Evolutionary conservation across 495 filamentous ascomycete species (phyloP).

Genomic region (Hyaloscypha finlandica): DNA sequence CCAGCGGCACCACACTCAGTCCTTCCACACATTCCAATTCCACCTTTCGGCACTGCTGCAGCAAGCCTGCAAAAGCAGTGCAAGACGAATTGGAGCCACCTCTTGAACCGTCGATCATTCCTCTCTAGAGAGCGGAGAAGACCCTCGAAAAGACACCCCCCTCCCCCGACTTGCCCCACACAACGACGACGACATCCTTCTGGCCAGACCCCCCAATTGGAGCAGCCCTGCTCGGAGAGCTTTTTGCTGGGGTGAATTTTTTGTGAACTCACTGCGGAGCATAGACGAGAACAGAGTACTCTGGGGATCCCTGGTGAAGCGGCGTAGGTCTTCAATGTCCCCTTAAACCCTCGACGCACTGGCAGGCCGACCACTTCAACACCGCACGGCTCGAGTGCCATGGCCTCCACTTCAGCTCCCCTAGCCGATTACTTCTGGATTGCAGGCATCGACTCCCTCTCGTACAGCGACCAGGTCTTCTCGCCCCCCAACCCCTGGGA

Average conservation of each 20-base stretch:
- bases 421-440: constrained; percentile 99
- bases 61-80: background rate
- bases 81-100: background rate
- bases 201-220: background rate
- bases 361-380: background rate
- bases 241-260: background rate
- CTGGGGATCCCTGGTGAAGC: background rate
- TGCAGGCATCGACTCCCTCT: constrained; percentile 79
- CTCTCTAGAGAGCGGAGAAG: background rate
- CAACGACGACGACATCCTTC: background rate
- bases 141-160: background rate
- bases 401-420: constrained; percentile 68
- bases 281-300: background rate
- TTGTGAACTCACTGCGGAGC: background rate
- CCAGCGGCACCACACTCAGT: background rate
- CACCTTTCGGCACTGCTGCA: background rate
- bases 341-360: background rate
- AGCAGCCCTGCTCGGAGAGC: background rate
- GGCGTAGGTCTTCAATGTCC: background rate
- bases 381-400: constrained; percentile 29
- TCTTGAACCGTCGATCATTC: background rate
- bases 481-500: constrained; percentile 36
- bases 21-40: background rate
- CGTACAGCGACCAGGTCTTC: constrained; percentile 53
- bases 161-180: background rate